Conservation (phyloP, 2,329 filamentous ascomycete species). For the Colletotrichum eremochloae region DNA sequence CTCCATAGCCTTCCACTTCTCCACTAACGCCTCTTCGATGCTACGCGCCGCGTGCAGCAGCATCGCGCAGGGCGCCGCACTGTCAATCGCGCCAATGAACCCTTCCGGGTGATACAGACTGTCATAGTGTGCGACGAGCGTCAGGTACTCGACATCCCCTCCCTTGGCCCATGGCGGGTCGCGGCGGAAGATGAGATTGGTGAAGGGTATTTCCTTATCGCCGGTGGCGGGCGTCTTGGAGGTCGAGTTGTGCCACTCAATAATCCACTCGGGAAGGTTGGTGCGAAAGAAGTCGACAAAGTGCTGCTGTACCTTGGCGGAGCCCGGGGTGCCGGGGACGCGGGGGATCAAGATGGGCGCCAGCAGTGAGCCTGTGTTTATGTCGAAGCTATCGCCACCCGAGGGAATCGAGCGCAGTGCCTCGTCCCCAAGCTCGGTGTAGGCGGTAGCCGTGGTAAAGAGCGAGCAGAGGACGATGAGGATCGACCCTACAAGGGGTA, state of each 20-base stretch:
- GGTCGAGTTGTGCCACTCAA: slow-evolving; percentile 92
- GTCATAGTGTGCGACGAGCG: slow-evolving; percentile 95
- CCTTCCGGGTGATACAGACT: slow-evolving; percentile 83
- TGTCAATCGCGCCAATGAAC: slow-evolving; percentile 95
- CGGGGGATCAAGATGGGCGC: slow-evolving; percentile 89
- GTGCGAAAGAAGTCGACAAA: slow-evolving; percentile 85
- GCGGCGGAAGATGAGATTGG: slow-evolving; percentile 86
- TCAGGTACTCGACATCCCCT: slow-evolving; percentile 84
- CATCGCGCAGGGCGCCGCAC: slow-evolving; percentile 94
- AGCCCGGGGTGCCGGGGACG: slow-evolving; percentile 88
- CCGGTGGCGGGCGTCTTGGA: slow-evolving; percentile 83
- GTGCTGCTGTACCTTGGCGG: slow-evolving; percentile 79
- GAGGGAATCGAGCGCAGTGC: slow-evolving; percentile 79
- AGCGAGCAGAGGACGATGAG: slow-evolving; percentile 43
- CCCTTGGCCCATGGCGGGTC: slow-evolving; percentile 85
- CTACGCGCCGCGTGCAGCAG: slow-evolving; percentile 87
- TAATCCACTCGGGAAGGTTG: slow-evolving; percentile 81
- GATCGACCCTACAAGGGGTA: slow-evolving; percentile 41
- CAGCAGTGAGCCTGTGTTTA: slow-evolving; percentile 80
- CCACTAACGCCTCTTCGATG: slow-evolving; percentile 82
- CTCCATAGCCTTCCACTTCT: slow-evolving; percentile 84
- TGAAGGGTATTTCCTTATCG: slow-evolving; percentile 80
- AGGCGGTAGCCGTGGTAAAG: slow-evolving; percentile 52
- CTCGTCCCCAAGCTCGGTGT: slow-evolving; percentile 76
- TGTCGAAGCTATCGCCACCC: slow-evolving; percentile 83